These are phyloP conservation scores for Starmerella apis DNA, from an alignment of 805 yeast genomes.

Conservation along the genomic window DNA sequence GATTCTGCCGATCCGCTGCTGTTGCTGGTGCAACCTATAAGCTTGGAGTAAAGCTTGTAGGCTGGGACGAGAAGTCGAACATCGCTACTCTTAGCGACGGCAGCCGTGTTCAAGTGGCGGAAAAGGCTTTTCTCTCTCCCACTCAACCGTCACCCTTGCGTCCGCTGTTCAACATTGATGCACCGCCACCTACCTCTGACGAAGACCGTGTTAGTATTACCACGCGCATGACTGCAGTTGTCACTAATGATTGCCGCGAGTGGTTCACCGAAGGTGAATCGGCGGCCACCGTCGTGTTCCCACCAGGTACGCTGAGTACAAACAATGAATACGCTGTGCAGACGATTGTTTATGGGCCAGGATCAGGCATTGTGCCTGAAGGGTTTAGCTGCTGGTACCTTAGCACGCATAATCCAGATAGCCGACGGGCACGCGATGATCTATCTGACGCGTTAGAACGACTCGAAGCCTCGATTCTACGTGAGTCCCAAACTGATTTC, in stretches of 20 bases:
- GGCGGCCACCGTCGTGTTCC: conserved; percentile 83
- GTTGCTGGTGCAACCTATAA: conserved; percentile 95
- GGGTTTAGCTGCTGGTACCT: conserved; percentile 87
- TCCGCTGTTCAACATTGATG: conserved; percentile 18
- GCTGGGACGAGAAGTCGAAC: conserved; percentile 56
- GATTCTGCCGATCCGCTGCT: conserved; percentile 94
- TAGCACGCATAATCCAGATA: conserved; percentile 57
- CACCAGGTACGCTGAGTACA: conserved; percentile 63
- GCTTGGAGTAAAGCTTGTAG: conserved; percentile 53
- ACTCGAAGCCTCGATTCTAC: conserved; percentile 66
- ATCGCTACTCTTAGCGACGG: conserved; percentile 58
- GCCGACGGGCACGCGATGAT: conserved; percentile 54
- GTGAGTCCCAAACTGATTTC: conserved; percentile 60
- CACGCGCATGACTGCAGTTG: conserved; percentile 71
- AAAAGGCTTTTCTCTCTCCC: conserved; percentile 68
- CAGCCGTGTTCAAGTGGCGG: conserved; percentile 59
- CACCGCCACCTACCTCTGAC: conserved; percentile 8
- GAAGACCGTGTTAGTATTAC: conserved; percentile 34
- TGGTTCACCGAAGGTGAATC: conserved; percentile 84
- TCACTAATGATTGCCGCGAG: conserved; percentile 75
- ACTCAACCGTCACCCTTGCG: conserved; percentile 25
- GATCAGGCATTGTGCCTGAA: conserved; percentile 75
- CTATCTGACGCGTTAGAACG: conserved; percentile 69
- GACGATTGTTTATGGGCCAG: conserved; percentile 76
- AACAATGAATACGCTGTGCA: conserved; percentile 69